Percentiles rank a stretch among this genome's conserved stretches.
Evolutionary conservation across 2,329 filamentous ascomycete species (phyloP).

Genomic region (Didymella sp.): DNA sequence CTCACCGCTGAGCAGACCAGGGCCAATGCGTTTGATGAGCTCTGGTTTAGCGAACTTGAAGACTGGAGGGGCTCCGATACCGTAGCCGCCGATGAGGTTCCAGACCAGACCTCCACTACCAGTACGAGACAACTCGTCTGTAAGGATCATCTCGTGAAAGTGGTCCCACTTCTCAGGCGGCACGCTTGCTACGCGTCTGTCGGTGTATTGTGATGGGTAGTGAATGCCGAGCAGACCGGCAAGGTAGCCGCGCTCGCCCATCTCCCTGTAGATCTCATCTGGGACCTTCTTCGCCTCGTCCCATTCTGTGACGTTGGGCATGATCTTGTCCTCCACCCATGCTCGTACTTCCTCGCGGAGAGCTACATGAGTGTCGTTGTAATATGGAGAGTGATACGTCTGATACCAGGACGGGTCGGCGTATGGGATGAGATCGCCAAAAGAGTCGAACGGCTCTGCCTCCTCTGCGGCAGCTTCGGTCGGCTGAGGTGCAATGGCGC

Average conservation of each 20-base stretch:
- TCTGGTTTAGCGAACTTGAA: constrained; percentile 90
- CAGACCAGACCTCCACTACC: constrained; percentile 94
- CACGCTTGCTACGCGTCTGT: constrained; percentile 77
- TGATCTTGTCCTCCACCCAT: constrained; percentile 89
- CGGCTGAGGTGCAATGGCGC: constrained; percentile 54
- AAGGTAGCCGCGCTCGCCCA: constrained; percentile 91
- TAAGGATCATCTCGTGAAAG: constrained; percentile 96
- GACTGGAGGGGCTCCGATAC: constrained; percentile 89
- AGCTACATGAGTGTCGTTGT: constrained; percentile 90
- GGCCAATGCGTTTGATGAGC: constrained; percentile 85
- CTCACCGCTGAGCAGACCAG: constrained; percentile 86
- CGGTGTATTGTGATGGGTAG: constrained; percentile 78
- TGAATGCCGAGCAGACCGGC: constrained; percentile 87
- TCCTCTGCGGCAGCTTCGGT: constrained; percentile 58
- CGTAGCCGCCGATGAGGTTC: constrained; percentile 96
- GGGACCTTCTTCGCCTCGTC: constrained; percentile 94
- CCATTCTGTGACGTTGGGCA: constrained; percentile 94
- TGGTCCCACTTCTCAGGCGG: constrained; percentile 91
- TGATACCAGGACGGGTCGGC: constrained; percentile 96
- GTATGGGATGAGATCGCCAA: constrained; percentile 86
- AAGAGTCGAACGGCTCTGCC: constrained; percentile 80
- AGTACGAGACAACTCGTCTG: constrained; percentile 88
- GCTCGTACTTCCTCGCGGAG: constrained; percentile 88
- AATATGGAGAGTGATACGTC: constrained; percentile 94
- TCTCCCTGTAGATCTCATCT: constrained; percentile 88